Evolutionary conservation across 2,329 filamentous ascomycete genomes (phyloP).

Genomic region (Zymoseptoria tritici): DNA sequence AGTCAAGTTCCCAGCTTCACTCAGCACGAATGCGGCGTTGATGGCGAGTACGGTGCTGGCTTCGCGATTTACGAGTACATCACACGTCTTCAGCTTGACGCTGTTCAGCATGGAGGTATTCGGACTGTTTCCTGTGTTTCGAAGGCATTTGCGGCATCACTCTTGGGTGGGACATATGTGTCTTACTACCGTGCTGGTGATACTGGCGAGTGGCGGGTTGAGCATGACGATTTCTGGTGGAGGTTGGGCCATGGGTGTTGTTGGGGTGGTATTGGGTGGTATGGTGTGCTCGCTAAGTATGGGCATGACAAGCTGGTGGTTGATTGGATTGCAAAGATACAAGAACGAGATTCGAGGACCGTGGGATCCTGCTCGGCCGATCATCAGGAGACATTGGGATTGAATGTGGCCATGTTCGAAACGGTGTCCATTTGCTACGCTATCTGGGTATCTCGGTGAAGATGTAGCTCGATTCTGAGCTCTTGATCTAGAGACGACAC

Average conservation of each 20-base stretch:
- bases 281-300: conserved; percentile 69
- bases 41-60: conserved; percentile 96
- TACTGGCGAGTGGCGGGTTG: conserved; percentile 72
- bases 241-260: conserved; percentile 51
- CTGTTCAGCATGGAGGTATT: conserved; percentile 97
- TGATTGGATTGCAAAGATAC: conserved; percentile 94
- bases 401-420: conserved; percentile 1
- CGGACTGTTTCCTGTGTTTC: conserved; percentile 92
- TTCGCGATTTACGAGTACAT: conserved; percentile 78
- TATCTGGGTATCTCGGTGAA: neutral
- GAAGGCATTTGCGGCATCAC: conserved; percentile 75
- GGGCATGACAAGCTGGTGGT: conserved; percentile 95
- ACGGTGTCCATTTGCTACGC: neutral
- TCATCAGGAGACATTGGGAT: conserved; percentile 51
- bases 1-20: conserved; percentile 60
- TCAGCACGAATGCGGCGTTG: conserved; percentile 90
- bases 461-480: no score
- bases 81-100: conserved; percentile 89
- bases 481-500: no score
- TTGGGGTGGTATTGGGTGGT: conserved; percentile 71
- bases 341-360: conserved; percentile 98
- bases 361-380: conserved; percentile 90
- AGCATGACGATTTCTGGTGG: conserved; percentile 51
- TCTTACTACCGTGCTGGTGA: conserved; percentile 67
- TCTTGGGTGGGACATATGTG: conserved; percentile 74